phyloP scores from a whole-genome alignment of 2,329 filamentous ascomycete genomes.

The Dactylellina haptotyla region DNA sequence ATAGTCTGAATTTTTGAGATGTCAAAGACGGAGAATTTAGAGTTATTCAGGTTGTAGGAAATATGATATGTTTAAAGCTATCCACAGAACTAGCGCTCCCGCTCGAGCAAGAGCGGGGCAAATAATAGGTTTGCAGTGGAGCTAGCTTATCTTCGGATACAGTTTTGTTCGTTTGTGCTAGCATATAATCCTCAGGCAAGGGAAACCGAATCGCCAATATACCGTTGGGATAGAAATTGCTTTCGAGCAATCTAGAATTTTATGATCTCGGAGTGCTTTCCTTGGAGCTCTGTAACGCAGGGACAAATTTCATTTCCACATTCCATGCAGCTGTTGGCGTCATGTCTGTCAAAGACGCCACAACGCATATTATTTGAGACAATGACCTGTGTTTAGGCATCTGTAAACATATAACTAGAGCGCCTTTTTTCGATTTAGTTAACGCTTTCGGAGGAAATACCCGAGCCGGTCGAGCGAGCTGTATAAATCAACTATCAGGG shows the following conservation, averaged over 20 bases:
- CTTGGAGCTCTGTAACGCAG: neutral
- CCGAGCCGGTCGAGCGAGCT: constrained; percentile 25
- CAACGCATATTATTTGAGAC: neutral
- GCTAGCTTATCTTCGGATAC: too few species aligned
- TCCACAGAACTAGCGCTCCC: too few species aligned
- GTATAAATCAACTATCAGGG: constrained; percentile 1
- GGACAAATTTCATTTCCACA: constrained; percentile 27
- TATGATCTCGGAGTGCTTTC: neutral
- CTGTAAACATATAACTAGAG: neutral
- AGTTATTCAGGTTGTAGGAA: too few species aligned
- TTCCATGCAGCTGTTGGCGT: neutral
- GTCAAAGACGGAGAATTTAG: too few species aligned
- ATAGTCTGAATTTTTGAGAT: too few species aligned
- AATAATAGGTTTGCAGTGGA: too few species aligned
- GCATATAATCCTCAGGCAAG: too few species aligned
- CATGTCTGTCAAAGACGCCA: constrained; percentile 26
- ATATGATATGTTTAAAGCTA: too few species aligned
- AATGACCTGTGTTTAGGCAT: constrained; percentile 2
- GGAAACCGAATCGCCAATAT: too few species aligned
- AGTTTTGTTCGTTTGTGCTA: too few species aligned
- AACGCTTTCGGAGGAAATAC: constrained; percentile 19
- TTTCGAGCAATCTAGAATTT: neutral
- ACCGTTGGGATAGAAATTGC: too few species aligned
- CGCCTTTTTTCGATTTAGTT: constrained; percentile 7
- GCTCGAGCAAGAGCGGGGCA: too few species aligned